Percentiles rank a stretch among this genome's conserved stretches.
Evolutionary conservation across 768 basidiomycete species (phyloP).

Genomic region (Amyloporia xantha): DNA sequence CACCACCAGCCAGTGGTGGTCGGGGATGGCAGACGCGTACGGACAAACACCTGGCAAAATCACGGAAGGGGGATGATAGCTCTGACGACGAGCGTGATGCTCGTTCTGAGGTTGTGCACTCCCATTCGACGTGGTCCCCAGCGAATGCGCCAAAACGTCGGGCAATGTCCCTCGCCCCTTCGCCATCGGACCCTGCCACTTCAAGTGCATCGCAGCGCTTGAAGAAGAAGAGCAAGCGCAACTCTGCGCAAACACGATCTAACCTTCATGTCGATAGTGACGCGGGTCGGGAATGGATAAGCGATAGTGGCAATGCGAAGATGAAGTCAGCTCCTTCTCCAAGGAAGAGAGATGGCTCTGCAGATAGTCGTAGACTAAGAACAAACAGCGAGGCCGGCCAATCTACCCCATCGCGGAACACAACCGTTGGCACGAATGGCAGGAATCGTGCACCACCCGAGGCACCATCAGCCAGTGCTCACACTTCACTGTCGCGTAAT

Average conservation of each 20-base stretch:
- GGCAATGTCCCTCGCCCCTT: background rate
- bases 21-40: constrained; percentile 32
- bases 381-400: background rate
- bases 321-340: background rate
- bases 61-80: constrained; percentile 19
- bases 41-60: constrained; percentile 25
- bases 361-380: background rate
- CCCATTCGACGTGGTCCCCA: background rate
- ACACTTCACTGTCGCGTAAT: constrained; percentile 20
- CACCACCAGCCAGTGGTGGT: constrained; percentile 4
- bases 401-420: background rate
- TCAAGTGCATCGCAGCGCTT: constrained; percentile 7
- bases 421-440: background rate
- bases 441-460: background rate
- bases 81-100: constrained; percentile 22
- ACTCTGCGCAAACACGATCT: constrained; percentile 10
- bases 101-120: constrained; percentile 2
- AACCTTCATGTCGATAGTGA: background rate
- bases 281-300: constrained; percentile 20
- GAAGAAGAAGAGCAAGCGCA: constrained; percentile 17
- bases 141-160: background rate
- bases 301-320: constrained; percentile 13
- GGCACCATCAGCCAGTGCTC: background rate
- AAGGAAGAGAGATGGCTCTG: background rate
- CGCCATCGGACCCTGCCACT: background rate